phyloP scores from a whole-genome alignment of 2,329 filamentous ascomycete species.

The Colletotrichum melonis region DNA sequence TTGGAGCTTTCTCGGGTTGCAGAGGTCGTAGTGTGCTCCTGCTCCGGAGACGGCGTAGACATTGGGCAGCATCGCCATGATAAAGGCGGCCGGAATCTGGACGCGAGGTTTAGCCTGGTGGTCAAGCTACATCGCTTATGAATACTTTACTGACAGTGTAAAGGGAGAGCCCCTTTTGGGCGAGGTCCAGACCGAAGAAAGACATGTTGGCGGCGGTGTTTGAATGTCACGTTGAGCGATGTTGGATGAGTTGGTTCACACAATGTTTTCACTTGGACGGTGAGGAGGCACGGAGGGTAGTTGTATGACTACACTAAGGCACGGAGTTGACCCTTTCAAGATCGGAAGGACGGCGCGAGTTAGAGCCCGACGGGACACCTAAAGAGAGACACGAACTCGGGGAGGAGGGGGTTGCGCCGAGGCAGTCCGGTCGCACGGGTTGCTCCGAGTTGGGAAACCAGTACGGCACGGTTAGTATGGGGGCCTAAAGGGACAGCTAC shows the following conservation, averaged over 20 bases:
- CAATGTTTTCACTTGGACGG: not conserved
- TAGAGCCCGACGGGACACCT: not conserved
- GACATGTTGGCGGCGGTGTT: constrained; percentile 32
- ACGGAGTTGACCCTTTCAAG: not conserved
- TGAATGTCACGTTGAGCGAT: not conserved
- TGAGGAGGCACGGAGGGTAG: not conserved
- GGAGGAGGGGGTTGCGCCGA: not conserved
- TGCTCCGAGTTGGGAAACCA: not conserved
- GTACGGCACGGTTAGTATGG: not conserved
- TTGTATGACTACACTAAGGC: not conserved
- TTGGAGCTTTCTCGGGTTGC: constrained; percentile 50
- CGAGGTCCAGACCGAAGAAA: constrained; percentile 46
- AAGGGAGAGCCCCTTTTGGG: constrained; percentile 48
- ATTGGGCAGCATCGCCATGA: constrained; percentile 49
- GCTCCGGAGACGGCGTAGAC: constrained; percentile 44
- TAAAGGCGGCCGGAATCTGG: constrained; percentile 55
- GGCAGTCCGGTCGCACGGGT: not conserved
- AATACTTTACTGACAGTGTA: constrained; percentile 42
- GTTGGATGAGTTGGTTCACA: not conserved
- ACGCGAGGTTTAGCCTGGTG: not conserved
- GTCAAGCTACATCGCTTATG: not conserved
- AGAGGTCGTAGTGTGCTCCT: constrained; percentile 49
- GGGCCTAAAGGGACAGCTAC: not conserved
- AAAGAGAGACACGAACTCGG: not conserved
- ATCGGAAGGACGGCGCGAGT: not conserved